Conservation (phyloP, 768 basidiomycete species). For the Omphalotus guepiniiformis region DNA sequence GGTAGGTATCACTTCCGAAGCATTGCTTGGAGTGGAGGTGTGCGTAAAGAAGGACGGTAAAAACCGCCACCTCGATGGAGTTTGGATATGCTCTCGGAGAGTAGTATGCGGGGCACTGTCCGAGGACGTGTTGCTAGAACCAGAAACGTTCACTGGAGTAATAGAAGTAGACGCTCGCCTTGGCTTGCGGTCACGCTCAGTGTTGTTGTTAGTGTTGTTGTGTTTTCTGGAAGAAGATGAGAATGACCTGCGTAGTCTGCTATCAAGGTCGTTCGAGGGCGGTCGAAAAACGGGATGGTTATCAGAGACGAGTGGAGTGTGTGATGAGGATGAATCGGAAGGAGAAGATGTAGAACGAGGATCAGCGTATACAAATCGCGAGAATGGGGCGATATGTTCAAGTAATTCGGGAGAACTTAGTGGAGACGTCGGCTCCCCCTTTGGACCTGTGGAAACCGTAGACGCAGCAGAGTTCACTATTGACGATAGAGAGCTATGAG, state of each 20-base stretch:
- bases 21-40: constrained; percentile 22
- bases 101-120: background rate
- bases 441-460: constrained; percentile 15
- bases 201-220: background rate
- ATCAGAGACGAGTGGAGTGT: background rate
- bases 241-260: constrained; percentile 1
- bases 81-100: constrained; percentile 14
- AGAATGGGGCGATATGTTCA: constrained; percentile 18
- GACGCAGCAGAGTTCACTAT: constrained; percentile 19
- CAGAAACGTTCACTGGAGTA: background rate
- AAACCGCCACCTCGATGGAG: constrained; percentile 37
- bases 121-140: background rate
- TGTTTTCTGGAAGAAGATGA: constrained; percentile 6
- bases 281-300: background rate
- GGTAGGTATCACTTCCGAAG: constrained; percentile 11
- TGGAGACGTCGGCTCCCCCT: constrained; percentile 21
- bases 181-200: constrained; percentile 8
- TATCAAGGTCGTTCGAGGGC: background rate
- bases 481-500: constrained; percentile 26
- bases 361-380: constrained; percentile 18
- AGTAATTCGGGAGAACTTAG: constrained; percentile 14
- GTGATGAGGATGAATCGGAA: background rate
- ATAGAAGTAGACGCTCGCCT: constrained; percentile 13
- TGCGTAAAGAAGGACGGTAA: constrained; percentile 36
- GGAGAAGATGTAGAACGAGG: constrained; percentile 4